Evolutionary conservation across 257 asterid species (phyloP).

Genomic region (Ballota nigra): DNA sequence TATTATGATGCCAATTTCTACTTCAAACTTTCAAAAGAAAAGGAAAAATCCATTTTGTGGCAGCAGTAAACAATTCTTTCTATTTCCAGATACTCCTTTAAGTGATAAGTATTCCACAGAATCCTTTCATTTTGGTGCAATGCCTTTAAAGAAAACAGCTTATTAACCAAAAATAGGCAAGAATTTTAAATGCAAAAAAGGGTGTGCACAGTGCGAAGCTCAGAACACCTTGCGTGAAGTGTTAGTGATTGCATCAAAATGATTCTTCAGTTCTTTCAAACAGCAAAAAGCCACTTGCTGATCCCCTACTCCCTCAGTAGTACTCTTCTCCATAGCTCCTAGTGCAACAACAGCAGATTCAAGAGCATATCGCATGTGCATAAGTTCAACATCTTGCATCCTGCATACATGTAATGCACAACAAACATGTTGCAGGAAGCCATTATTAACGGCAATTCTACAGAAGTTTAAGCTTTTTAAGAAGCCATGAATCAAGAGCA

Average conservation of each 20-base stretch:
- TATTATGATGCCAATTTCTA: background rate
- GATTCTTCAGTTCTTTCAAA: slow-evolving; percentile 79
- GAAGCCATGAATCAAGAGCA: slow-evolving; percentile 3
- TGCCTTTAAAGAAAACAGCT: slow-evolving; percentile 6
- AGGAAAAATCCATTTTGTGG: background rate
- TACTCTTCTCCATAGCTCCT: slow-evolving; percentile 74
- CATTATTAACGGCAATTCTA: background rate
- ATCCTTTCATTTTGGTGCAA: background rate
- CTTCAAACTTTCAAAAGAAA: background rate
- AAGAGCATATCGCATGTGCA: slow-evolving; percentile 98
- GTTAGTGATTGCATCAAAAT: slow-evolving; percentile 76
- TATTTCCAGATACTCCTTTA: background rate
- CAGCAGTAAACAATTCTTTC: background rate
- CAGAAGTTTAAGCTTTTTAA: slow-evolving; percentile 2
- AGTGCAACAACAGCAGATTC: slow-evolving; percentile 84
- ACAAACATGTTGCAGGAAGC: slow-evolving; percentile 10
- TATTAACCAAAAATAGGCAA: slow-evolving; percentile 4
- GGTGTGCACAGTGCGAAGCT: slow-evolving; percentile 20
- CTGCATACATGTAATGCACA: slow-evolving; percentile 41
- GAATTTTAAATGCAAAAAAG: slow-evolving; percentile 3
- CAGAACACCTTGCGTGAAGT: slow-evolving; percentile 78
- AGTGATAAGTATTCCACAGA: background rate
- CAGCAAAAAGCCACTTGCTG: slow-evolving; percentile 41
- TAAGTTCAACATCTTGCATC: slow-evolving; percentile 96
- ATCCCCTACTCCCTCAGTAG: slow-evolving; percentile 49